Percentiles rank a stretch among this genome's conserved stretches.
These are phyloP conservation scores for Sporothrix mexicana DNA, from an alignment of 2,329 filamentous ascomycete genomes.

Conservation along the genomic window DNA sequence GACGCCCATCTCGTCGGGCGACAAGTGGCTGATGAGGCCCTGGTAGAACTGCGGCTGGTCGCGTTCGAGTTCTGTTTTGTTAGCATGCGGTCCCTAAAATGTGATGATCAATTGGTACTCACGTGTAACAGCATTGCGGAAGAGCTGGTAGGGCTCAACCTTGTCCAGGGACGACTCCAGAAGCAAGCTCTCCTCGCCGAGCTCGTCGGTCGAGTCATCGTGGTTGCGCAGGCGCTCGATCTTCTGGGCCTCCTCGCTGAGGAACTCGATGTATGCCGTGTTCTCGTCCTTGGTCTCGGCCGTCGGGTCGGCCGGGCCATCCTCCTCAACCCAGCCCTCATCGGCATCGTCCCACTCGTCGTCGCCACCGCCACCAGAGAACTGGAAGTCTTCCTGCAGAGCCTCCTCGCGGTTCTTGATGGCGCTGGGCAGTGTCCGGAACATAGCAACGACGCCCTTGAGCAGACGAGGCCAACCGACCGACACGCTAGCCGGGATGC, in stretches of 20 bases:
- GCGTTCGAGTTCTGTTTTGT: constrained; percentile 76
- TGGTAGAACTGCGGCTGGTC: constrained; percentile 90
- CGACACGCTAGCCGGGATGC: constrained; percentile 90
- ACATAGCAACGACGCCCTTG: constrained; percentile 84
- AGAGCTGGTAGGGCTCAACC: constrained; percentile 90
- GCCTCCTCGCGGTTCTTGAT: constrained; percentile 92
- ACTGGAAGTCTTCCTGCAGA: constrained; percentile 82
- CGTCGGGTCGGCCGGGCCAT: constrained; percentile 51
- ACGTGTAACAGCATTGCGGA: constrained; percentile 83
- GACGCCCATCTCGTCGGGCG: constrained; percentile 78
- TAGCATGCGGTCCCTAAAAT: neutral
- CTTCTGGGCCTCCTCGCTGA: constrained; percentile 91
- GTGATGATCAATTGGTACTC: constrained; percentile 51
- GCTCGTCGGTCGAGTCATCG: constrained; percentile 80
- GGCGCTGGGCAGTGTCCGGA: constrained; percentile 87
- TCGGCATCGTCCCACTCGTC: constrained; percentile 87
- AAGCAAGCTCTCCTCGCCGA: constrained; percentile 89
- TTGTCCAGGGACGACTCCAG: constrained; percentile 94
- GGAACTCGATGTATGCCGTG: constrained; percentile 91
- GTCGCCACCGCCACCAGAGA: constrained; percentile 70
- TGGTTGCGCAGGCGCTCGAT: constrained; percentile 70
- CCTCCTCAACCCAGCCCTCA: constrained; percentile 78
- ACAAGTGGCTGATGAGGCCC: constrained; percentile 77
- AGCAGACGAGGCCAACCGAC: constrained; percentile 93
- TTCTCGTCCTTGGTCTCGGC: constrained; percentile 84